Evolutionary conservation across 768 basidiomycete species (phyloP).

Genomic region (Candolleomyces aberdarensis): DNA sequence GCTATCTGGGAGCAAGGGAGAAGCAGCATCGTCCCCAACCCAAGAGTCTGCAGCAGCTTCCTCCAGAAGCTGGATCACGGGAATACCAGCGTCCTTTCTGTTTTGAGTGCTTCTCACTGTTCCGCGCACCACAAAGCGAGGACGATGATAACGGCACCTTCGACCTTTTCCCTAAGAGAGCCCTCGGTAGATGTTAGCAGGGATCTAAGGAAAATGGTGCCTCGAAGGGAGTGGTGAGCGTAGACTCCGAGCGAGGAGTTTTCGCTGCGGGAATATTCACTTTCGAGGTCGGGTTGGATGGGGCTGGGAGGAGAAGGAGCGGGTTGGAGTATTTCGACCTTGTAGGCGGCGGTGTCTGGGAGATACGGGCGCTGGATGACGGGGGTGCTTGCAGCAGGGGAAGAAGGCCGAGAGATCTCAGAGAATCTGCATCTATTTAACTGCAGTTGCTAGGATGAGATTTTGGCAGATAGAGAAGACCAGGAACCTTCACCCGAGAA

Average conservation of each 20-base stretch:
- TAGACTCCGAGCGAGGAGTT: slow-evolving; percentile 73
- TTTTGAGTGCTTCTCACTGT: slow-evolving; percentile 68
- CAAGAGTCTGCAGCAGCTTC: slow-evolving; percentile 75
- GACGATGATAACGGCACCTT: slow-evolving; percentile 81
- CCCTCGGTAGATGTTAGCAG: slow-evolving; percentile 86
- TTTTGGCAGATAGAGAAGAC: background rate
- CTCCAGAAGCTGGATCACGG: slow-evolving; percentile 83
- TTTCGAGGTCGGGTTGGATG: slow-evolving; percentile 41
- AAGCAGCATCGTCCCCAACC: slow-evolving; percentile 23
- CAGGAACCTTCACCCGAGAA: slow-evolving; percentile 77
- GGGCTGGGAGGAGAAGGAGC: slow-evolving; percentile 62
- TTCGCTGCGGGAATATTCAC: slow-evolving; percentile 66
- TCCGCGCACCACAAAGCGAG: slow-evolving; percentile 70
- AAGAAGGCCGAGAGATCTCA: slow-evolving; percentile 55
- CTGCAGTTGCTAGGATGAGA: slow-evolving; percentile 11
- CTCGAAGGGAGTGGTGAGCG: slow-evolving; percentile 65
- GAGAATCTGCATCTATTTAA: slow-evolving; percentile 59
- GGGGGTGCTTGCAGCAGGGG: slow-evolving; percentile 54
- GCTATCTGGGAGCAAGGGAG: slow-evolving; percentile 49
- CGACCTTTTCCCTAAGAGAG: slow-evolving; percentile 77
- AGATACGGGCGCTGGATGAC: slow-evolving; percentile 74
- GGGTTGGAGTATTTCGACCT: slow-evolving; percentile 75
- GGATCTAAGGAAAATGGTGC: slow-evolving; percentile 80
- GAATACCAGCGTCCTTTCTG: slow-evolving; percentile 74
- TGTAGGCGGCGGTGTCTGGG: slow-evolving; percentile 77